phyloP scores from a whole-genome alignment of 2,329 filamentous ascomycete species.

The Penicillium sp. region DNA sequence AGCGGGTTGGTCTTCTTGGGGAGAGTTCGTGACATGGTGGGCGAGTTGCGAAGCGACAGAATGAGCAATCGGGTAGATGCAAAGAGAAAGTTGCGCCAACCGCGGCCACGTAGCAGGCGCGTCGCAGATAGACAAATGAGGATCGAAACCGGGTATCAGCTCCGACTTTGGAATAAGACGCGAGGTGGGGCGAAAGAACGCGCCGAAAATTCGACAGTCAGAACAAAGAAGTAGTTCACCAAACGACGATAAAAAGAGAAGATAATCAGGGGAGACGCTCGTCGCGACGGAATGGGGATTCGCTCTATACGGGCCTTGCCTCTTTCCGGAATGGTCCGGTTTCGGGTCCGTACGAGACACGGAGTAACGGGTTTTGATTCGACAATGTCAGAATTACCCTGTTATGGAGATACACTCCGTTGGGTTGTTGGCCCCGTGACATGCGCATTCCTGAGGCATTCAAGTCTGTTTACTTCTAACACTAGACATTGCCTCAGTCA shows the following conservation, averaged over 20 bases:
- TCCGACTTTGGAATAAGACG: conserved; percentile 8
- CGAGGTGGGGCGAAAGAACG: conserved; percentile 1
- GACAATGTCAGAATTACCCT: conserved; percentile 2
- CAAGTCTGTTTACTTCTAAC: background rate
- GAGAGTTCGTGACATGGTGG: conserved; percentile 44
- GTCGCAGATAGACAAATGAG: conserved; percentile 25
- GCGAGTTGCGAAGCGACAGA: conserved; percentile 12
- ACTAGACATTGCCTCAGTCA: background rate
- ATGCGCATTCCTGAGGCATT: conserved; percentile 5
- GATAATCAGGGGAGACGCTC: conserved; percentile 25
- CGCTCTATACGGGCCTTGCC: conserved; percentile 17
- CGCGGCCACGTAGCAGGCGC: conserved; percentile 48
- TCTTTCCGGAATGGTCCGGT: conserved; percentile 25
- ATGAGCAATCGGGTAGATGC: conserved; percentile 7
- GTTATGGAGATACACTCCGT: conserved; percentile 8
- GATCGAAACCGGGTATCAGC: conserved; percentile 19
- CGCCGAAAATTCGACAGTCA: conserved; percentile 1
- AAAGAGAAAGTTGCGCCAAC: conserved; percentile 31
- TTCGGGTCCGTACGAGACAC: background rate
- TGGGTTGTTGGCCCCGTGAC: conserved; percentile 21
- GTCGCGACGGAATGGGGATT: conserved; percentile 17
- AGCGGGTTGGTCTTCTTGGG: conserved; percentile 49
- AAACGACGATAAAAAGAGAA: conserved; percentile 11
- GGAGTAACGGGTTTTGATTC: conserved; percentile 5
- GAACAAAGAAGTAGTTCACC: conserved; percentile 1